These are phyloP conservation scores for Colletotrichum eremochloae DNA, from an alignment of 2,329 filamentous ascomycete genomes.

Conservation along the genomic window DNA sequence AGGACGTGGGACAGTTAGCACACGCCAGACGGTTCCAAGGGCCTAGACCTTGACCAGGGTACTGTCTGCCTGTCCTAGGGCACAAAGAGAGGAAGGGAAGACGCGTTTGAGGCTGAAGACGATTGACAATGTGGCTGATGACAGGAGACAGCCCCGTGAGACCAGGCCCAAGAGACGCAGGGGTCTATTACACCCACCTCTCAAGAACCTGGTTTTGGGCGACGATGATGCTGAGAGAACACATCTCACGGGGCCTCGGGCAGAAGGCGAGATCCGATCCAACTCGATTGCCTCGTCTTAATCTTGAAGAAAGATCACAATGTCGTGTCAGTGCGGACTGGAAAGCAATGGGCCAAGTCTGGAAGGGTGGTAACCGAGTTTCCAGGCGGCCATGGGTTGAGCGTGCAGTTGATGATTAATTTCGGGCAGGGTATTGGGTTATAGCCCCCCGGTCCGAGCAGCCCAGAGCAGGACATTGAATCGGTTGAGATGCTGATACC, in stretches of 20 bases:
- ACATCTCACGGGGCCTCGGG: slow-evolving; percentile 9
- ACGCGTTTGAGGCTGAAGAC: slow-evolving; percentile 11
- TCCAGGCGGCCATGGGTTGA: slow-evolving; percentile 11
- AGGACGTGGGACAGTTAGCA: background rate
- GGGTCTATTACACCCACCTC: background rate
- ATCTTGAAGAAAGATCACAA: background rate
- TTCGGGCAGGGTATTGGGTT: slow-evolving; percentile 11
- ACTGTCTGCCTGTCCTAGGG: slow-evolving; percentile 1
- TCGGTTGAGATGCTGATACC: slow-evolving; percentile 3
- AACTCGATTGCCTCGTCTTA: background rate
- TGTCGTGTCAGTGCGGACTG: slow-evolving; percentile 10
- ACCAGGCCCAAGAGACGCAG: background rate
- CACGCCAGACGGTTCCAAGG: background rate
- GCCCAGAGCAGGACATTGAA: background rate
- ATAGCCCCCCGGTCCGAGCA: background rate
- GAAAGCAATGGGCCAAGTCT: slow-evolving; percentile 9
- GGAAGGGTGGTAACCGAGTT: slow-evolving; percentile 13
- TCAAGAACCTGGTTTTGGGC: slow-evolving; percentile 2
- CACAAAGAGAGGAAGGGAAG: slow-evolving; percentile 2
- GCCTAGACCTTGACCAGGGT: slow-evolving; percentile 19
- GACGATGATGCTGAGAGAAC: slow-evolving; percentile 20
- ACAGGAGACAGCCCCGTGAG: slow-evolving; percentile 5
- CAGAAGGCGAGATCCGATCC: background rate
- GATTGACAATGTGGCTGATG: slow-evolving; percentile 10
- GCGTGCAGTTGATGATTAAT: slow-evolving; percentile 21